phyloP scores from a whole-genome alignment of 345 rosid genomes.

The Lepidium africanum region DNA sequence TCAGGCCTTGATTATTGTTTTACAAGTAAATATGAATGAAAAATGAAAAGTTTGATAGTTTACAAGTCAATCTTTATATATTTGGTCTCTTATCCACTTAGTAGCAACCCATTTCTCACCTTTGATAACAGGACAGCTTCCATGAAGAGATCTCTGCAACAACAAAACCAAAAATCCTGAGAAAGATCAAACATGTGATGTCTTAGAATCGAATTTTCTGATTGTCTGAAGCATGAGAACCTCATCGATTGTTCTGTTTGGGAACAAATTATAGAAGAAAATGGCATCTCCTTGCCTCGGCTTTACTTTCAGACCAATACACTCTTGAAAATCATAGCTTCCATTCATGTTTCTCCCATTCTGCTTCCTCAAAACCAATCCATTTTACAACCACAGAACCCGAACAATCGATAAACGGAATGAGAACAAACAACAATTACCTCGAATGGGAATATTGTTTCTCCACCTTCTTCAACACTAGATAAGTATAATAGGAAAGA shows the following conservation, averaged over 20 bases:
- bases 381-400: neutral
- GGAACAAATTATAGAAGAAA: slow-evolving; percentile 50
- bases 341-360: slow-evolving; percentile 34
- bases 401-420: neutral
- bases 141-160: slow-evolving; percentile 48
- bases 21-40: slow-evolving; percentile 8
- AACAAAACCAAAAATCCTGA: neutral
- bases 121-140: slow-evolving; percentile 51
- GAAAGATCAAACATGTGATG: neutral
- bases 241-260: slow-evolving; percentile 53
- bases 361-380: slow-evolving; percentile 27
- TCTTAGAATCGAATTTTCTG: neutral
- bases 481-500: slow-evolving; percentile 62
- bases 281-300: slow-evolving; percentile 62
- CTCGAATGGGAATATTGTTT: slow-evolving; percentile 66
- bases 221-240: slow-evolving; percentile 21
- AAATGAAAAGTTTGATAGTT: neutral
- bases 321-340: slow-evolving; percentile 40
- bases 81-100: slow-evolving; percentile 63
- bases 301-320: slow-evolving; percentile 52
- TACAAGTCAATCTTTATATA: neutral
- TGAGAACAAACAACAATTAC: slow-evolving; percentile 19
- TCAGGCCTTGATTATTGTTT: neutral
- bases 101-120: slow-evolving; percentile 74
- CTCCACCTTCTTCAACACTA: slow-evolving; percentile 63